Evolutionary conservation across 2,329 filamentous ascomycete species (phyloP).

Genomic region (Verticillium klebahnii): DNA sequence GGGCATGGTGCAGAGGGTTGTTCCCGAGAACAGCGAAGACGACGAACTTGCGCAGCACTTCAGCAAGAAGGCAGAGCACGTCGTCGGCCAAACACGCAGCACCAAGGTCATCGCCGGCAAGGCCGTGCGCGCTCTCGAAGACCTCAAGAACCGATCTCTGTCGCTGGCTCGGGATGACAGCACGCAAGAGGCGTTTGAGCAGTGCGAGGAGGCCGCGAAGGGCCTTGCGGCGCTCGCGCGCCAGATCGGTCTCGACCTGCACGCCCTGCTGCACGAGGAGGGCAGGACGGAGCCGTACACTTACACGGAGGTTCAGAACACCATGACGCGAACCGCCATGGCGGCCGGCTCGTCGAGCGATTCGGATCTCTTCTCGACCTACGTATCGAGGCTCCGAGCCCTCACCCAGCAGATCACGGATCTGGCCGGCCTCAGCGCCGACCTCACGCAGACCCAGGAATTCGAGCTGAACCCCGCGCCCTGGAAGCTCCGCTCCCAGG

Average conservation of each 20-base stretch:
- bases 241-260: slow-evolving; percentile 61
- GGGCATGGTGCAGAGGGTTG: slow-evolving; percentile 60
- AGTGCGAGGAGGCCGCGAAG: slow-evolving; percentile 59
- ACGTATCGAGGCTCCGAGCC: slow-evolving; percentile 61
- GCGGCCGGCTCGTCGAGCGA: slow-evolving; percentile 51
- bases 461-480: slow-evolving; percentile 74
- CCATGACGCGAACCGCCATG: slow-evolving; percentile 54
- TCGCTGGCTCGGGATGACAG: slow-evolving; percentile 58
- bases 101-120: slow-evolving; percentile 81
- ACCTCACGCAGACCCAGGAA: slow-evolving; percentile 69
- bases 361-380: slow-evolving; percentile 65
- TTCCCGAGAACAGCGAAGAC: slow-evolving; percentile 52
- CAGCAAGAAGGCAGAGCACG: slow-evolving; percentile 62
- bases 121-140: slow-evolving; percentile 69
- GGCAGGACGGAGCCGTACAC: slow-evolving; percentile 64
- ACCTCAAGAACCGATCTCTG: slow-evolving; percentile 71
- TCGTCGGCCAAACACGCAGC: slow-evolving; percentile 72
- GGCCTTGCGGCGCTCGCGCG: slow-evolving; percentile 64
- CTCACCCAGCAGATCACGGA: slow-evolving; percentile 63
- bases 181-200: slow-evolving; percentile 64
- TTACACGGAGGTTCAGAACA: slow-evolving; percentile 59
- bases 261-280: slow-evolving; percentile 65
- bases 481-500: slow-evolving; percentile 77
- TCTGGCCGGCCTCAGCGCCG: slow-evolving; percentile 63
- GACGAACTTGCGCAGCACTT: slow-evolving; percentile 66